A percentile compares a stretch with the other conserved stretches of the same genome.
Conservation (phyloP, 208 protist genomes). For the Leishmania tropica region DNA sequence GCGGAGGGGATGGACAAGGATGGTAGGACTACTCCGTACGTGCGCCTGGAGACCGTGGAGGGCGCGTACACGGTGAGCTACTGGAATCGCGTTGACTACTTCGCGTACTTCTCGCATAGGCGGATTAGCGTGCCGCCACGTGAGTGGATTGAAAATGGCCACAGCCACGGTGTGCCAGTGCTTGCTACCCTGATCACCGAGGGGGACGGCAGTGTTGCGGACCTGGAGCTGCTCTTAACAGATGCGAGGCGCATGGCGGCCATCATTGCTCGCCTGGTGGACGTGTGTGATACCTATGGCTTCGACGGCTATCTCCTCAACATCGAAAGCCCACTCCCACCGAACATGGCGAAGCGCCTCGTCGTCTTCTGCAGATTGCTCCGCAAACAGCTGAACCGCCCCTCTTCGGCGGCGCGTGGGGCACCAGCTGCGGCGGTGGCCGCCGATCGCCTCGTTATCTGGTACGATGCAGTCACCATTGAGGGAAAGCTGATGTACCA, state of each 20-base stretch:
- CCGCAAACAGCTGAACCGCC: constrained; percentile 33
- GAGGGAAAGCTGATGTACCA: constrained; percentile 71
- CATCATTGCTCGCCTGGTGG: constrained; percentile 56
- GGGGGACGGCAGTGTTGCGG: constrained; percentile 36
- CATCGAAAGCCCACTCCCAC: constrained; percentile 68
- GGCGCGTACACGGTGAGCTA: constrained; percentile 65
- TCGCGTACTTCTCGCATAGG: constrained; percentile 92
- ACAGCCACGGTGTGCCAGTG: constrained; percentile 79
- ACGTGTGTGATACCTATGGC: constrained; percentile 62
- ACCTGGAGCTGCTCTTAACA: constrained; percentile 42
- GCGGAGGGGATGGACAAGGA: background rate
- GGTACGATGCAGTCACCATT: constrained; percentile 91
- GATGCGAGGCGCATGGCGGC: constrained; percentile 42
- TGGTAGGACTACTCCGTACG: background rate
- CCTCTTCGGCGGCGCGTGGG: background rate
- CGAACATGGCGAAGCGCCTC: constrained; percentile 47
- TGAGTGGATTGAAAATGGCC: constrained; percentile 76
- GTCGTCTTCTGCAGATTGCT: constrained; percentile 64
- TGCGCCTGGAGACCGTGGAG: constrained; percentile 19
- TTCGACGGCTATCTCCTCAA: constrained; percentile 95
- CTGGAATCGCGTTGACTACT: constrained; percentile 78
- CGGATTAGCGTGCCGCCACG: constrained; percentile 82
- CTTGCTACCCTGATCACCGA: constrained; percentile 91
- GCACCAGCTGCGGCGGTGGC: background rate
- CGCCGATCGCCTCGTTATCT: constrained; percentile 58